A percentile compares a stretch with the other conserved stretches of the same genome.
phyloP scores from a whole-genome alignment of 2,329 filamentous ascomycete species.

The Nemania diffusa region DNA sequence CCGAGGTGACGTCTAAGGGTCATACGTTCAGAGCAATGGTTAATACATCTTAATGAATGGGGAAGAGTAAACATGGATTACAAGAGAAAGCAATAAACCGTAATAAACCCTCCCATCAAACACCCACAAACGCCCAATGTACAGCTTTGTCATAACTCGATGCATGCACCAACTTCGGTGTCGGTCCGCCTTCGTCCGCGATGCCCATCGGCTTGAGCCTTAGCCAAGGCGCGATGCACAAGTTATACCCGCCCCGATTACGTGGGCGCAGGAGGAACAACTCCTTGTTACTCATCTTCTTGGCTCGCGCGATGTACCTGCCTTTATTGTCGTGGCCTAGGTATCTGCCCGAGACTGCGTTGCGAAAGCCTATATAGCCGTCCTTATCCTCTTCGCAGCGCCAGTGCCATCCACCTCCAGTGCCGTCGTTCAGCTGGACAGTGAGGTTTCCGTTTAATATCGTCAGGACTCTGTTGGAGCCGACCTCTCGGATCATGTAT shows the following conservation, averaged over 20 bases:
- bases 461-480: slow-evolving; percentile 12
- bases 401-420: slow-evolving; percentile 36
- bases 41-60: not conserved
- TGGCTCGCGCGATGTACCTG: not conserved
- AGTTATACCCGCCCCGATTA: slow-evolving; percentile 27
- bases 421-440: not conserved
- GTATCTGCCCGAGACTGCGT: slow-evolving; percentile 28
- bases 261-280: slow-evolving; percentile 29
- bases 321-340: slow-evolving; percentile 25
- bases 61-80: not conserved
- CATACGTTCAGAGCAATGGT: no score
- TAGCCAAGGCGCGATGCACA: slow-evolving; percentile 5
- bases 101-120: slow-evolving; percentile 4
- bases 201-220: slow-evolving; percentile 20
- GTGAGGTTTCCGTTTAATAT: slow-evolving; percentile 13
- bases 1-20: no score
- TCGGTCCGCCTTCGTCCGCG: not conserved
- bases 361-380: slow-evolving; percentile 33
- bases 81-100: not conserved
- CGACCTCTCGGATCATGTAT: slow-evolving; percentile 34
- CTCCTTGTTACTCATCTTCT: not conserved
- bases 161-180: slow-evolving; percentile 9
- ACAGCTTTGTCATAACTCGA: not conserved
- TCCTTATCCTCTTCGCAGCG: slow-evolving; percentile 19
- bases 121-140: slow-evolving; percentile 35